These are phyloP conservation scores for Chenopodium formosanum DNA, from an alignment of 148 eudicot genomes.

Conservation along the genomic window DNA sequence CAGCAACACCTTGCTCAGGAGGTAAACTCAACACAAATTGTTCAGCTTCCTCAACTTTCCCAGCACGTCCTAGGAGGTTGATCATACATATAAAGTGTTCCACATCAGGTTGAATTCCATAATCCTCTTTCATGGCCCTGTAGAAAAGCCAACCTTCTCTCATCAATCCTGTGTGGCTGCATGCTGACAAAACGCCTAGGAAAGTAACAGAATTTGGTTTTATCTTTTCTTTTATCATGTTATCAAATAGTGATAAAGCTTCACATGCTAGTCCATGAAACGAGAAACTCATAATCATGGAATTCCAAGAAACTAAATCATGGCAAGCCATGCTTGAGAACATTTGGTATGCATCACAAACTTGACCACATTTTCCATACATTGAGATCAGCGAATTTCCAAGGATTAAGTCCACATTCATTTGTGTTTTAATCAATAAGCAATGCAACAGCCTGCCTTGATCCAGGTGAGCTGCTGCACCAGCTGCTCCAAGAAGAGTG, in stretches of 20 bases:
- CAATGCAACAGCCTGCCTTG: constrained; percentile 41
- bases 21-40: constrained; percentile 36
- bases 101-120: constrained; percentile 28
- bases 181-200: constrained; percentile 38
- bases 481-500: constrained; percentile 43
- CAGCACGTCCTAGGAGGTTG: constrained; percentile 43
- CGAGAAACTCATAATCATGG: constrained; percentile 48
- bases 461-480: constrained; percentile 35
- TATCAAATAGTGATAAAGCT: constrained; percentile 34
- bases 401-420: constrained; percentile 29
- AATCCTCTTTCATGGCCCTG: constrained; percentile 30
- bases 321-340: constrained; percentile 34
- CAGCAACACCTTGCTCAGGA: constrained; percentile 27
- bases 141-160: constrained; percentile 31
- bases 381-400: constrained; percentile 40
- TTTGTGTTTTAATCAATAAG: constrained; percentile 33
- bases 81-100: constrained; percentile 40
- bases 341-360: constrained; percentile 31
- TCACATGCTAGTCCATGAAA: constrained; percentile 36
- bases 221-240: constrained; percentile 25
- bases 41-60: constrained; percentile 42
- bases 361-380: constrained; percentile 47
- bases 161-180: constrained; percentile 41
- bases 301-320: constrained; percentile 46
- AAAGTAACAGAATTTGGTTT: constrained; percentile 40